These are phyloP conservation scores for Penicillium sp. DNA, from an alignment of 2,329 filamentous ascomycete species.

Conservation along the genomic window DNA sequence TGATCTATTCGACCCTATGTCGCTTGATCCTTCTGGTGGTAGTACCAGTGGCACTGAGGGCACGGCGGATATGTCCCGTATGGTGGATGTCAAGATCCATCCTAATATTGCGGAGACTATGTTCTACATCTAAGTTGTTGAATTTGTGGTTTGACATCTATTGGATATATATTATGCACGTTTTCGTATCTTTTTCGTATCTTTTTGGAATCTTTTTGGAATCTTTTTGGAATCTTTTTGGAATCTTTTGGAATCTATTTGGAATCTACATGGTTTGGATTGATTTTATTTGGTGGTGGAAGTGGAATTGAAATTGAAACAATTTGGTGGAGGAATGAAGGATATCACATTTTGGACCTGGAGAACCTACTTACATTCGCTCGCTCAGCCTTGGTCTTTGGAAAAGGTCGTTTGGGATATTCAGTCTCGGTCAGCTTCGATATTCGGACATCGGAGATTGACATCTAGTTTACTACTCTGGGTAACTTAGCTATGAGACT, in stretches of 20 bases:
- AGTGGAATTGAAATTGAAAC: not conserved
- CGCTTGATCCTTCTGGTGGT: conserved; percentile 15
- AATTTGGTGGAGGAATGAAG: not conserved
- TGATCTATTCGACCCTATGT: conserved; percentile 56
- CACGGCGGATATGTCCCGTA: not conserved
- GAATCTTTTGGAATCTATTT: not conserved
- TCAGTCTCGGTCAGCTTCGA: not conserved
- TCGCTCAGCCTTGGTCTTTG: not conserved
- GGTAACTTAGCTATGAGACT: not conserved
- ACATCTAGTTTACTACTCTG: not conserved
- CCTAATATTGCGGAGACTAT: conserved; percentile 35
- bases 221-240: not conserved
- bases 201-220: not conserved
- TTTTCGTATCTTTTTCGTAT: not conserved
- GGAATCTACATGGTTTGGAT: not conserved
- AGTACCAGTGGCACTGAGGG: conserved; percentile 26
- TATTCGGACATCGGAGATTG: not conserved
- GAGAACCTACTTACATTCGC: not conserved
- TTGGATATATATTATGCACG: not conserved
- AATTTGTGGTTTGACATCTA: not conserved
- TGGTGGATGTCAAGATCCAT: conserved; percentile 30
- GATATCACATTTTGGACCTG: not conserved
- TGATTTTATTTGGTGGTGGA: not conserved
- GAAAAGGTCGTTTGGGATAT: not conserved
- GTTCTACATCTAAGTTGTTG: conserved; percentile 39